Conservation (phyloP, 1,139 yeast genomes). For the Yarrowia galli region DNA sequence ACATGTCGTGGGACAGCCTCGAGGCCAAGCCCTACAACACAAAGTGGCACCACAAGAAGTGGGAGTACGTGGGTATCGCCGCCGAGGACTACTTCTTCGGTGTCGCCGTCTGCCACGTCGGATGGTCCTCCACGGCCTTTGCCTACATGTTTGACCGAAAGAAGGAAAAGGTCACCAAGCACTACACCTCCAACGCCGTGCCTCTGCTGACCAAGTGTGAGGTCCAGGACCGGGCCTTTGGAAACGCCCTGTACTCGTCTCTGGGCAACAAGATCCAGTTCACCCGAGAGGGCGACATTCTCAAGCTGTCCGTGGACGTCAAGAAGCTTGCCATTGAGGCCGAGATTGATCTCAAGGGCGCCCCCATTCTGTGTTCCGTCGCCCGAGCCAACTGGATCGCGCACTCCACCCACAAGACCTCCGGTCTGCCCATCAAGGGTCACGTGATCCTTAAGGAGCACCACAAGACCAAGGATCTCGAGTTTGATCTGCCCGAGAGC, state of each 20-base stretch:
- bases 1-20: constrained; percentile 30
- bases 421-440: constrained; percentile 33
- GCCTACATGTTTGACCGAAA: constrained; percentile 37
- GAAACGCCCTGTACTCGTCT: constrained; percentile 17
- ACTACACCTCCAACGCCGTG: constrained; percentile 20
- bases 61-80: constrained; percentile 31
- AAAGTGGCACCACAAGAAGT: constrained; percentile 33
- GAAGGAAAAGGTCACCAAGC: constrained; percentile 19
- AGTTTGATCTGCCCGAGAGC: constrained; percentile 22
- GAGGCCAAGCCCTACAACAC: constrained; percentile 38
- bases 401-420: constrained; percentile 34
- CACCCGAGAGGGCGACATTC: constrained; percentile 6
- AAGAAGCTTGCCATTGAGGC: constrained; percentile 25
- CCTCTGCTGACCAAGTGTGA: constrained; percentile 30
- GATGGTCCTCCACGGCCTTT: constrained; percentile 34
- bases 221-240: constrained; percentile 18
- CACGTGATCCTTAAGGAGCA: constrained; percentile 25
- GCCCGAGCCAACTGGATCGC: constrained; percentile 37
- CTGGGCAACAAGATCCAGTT: constrained; percentile 29
- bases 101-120: constrained; percentile 21
- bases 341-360: constrained; percentile 28
- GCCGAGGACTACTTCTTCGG: constrained; percentile 27
- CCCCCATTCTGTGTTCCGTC: constrained; percentile 20
- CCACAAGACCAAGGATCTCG: constrained; percentile 36
- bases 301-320: constrained; percentile 25